phyloP scores from a whole-genome alignment of 2,329 filamentous ascomycete species.

The Neonectria ditissima region DNA sequence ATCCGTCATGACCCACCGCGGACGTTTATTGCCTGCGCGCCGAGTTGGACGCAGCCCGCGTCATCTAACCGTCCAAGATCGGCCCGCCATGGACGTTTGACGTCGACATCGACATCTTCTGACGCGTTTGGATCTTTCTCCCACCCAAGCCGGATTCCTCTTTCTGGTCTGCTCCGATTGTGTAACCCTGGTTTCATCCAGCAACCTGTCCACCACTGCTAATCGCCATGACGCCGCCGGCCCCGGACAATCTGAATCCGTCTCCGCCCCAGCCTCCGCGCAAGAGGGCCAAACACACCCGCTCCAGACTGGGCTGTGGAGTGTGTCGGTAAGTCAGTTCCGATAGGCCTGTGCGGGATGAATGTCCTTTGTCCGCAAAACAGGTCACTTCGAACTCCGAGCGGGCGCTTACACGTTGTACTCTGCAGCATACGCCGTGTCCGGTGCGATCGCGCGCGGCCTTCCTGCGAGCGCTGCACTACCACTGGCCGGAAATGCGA shows the following conservation, averaged over 20 bases:
- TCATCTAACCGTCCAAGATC: not conserved
- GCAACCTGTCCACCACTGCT: not conserved
- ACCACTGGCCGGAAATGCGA: constrained; percentile 30
- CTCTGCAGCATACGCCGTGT: constrained; percentile 32
- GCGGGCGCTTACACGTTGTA: not conserved
- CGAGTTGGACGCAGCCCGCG: not conserved
- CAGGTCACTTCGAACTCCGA: not conserved
- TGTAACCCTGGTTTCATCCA: not conserved
- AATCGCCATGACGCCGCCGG: constrained; percentile 3
- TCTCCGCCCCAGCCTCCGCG: constrained; percentile 18
- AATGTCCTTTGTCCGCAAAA: not conserved
- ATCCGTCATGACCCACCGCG: constrained; percentile 14
- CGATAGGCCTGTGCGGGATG: not conserved
- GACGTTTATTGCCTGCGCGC: constrained; percentile 3
- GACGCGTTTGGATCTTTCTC: not conserved
- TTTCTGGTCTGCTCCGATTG: not conserved
- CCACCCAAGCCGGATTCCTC: not conserved
- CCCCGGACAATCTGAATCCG: not conserved
- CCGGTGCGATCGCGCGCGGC: constrained; percentile 30
- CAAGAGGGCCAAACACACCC: constrained; percentile 35
- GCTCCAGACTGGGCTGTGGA: constrained; percentile 35
- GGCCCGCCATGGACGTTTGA: not conserved
- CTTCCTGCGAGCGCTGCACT: constrained; percentile 28
- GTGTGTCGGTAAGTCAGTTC: constrained; percentile 33
- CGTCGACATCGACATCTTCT: not conserved